These are phyloP conservation scores for Schoenoplectus triqueter DNA, from an alignment of 202 grass and related monocot genomes.

Conservation along the genomic window DNA sequence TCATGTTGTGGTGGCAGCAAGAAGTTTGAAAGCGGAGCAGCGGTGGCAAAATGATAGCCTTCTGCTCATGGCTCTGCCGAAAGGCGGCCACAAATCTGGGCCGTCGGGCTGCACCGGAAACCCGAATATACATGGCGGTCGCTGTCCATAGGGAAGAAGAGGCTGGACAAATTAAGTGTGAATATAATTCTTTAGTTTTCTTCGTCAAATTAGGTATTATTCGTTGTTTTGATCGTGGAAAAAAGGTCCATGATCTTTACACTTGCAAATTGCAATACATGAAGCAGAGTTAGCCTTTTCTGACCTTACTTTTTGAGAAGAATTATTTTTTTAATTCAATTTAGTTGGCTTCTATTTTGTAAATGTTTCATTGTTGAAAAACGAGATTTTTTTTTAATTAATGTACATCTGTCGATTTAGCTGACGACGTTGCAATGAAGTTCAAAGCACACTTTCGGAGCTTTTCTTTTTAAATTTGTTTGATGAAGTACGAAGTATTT, in stretches of 20 bases:
- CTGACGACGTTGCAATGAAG: not conserved
- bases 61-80: slow-evolving; percentile 18
- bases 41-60: slow-evolving; percentile 11
- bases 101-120: not conserved
- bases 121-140: not conserved
- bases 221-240: slow-evolving; percentile 10
- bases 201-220: not conserved
- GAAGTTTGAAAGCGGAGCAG: slow-evolving; percentile 20
- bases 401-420: no score
- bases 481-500: no score
- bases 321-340: not conserved
- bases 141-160: not conserved
- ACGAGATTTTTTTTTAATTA: not conserved
- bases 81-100: not conserved
- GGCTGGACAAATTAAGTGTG: not conserved
- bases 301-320: not conserved
- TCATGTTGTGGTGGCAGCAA: slow-evolving; percentile 16
- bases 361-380: not conserved
- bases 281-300: not conserved
- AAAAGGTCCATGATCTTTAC: not conserved
- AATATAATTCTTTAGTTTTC: not conserved
- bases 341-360: not conserved
- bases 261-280: not conserved
- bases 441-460: not conserved
- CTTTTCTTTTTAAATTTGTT: not conserved